Conservation (phyloP, 2,329 filamentous ascomycete genomes). For the Triangularia setosa region DNA sequence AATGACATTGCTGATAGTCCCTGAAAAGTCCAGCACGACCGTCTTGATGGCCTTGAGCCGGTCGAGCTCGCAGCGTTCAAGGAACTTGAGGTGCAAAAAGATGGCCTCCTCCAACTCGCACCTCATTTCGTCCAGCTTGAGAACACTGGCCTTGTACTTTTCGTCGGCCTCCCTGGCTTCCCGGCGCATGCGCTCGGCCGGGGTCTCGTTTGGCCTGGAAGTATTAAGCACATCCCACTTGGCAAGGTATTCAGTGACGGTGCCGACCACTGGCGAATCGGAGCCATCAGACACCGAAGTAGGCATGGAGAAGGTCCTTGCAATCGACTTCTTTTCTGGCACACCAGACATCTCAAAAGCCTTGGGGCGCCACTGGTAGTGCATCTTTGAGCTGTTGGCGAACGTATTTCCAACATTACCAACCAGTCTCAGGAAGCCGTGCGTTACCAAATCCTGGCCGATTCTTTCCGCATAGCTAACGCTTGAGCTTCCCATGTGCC, state of each 20-base stretch:
- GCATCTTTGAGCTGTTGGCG: constrained; percentile 95
- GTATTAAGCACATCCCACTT: constrained; percentile 94
- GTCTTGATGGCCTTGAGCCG: constrained; percentile 97
- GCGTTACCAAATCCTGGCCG: constrained; percentile 83
- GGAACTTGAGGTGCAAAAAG: constrained; percentile 85
- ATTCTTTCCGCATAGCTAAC: constrained; percentile 91
- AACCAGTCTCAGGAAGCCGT: constrained; percentile 83
- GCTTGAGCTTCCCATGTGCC: constrained; percentile 76
- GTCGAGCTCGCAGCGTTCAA: constrained; percentile 95
- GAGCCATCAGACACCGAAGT: constrained; percentile 50
- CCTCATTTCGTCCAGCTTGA: constrained; percentile 81
- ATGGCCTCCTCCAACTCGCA: constrained; percentile 97
- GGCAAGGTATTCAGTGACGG: constrained; percentile 82
- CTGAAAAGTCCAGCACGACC: constrained; percentile 94
- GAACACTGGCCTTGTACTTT: constrained; percentile 82
- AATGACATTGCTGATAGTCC: constrained; percentile 95
- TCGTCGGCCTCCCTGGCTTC: constrained; percentile 90
- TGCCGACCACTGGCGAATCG: constrained; percentile 79
- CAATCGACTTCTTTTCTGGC: constrained; percentile 79
- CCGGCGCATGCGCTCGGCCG: constrained; percentile 76
- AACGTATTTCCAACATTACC: constrained; percentile 95
- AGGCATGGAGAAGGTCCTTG: constrained; percentile 70
- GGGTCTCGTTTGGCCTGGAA: constrained; percentile 88
- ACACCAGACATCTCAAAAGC: constrained; percentile 84
- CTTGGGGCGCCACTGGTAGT: constrained; percentile 94